Percentiles rank a stretch among this genome's conserved stretches.
These are phyloP conservation scores for Phellopilus nigrolimitatus DNA, from an alignment of 1,284 basidiomycete species.

Conservation along the genomic window DNA sequence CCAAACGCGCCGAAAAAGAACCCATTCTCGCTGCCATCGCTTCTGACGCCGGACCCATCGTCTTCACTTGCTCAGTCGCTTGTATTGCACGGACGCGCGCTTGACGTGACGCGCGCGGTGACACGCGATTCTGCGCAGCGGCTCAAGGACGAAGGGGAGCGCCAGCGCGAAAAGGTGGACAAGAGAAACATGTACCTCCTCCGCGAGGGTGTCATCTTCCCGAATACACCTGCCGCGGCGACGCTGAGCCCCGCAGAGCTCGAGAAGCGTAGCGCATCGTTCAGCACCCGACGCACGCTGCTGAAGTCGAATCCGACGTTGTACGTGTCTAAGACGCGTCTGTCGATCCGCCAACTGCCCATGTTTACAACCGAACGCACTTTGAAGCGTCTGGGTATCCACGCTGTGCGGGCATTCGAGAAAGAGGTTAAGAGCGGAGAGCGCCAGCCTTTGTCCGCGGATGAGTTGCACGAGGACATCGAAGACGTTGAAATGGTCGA, in stretches of 20 bases:
- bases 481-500: constrained; percentile 25
- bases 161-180: constrained; percentile 84
- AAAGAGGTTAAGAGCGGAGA: constrained; percentile 67
- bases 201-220: constrained; percentile 92
- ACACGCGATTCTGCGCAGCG: constrained; percentile 83
- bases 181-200: constrained; percentile 96
- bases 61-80: constrained; percentile 79
- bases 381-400: constrained; percentile 82
- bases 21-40: constrained; percentile 80
- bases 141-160: constrained; percentile 84
- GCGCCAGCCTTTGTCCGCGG: constrained; percentile 60
- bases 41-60: constrained; percentile 94
- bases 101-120: constrained; percentile 89
- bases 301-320: constrained; percentile 90
- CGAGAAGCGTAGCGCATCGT: constrained; percentile 79
- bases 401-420: constrained; percentile 79
- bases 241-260: constrained; percentile 68
- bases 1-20: constrained; percentile 52
- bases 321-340: constrained; percentile 90
- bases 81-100: constrained; percentile 88
- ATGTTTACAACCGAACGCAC: constrained; percentile 86
- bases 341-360: constrained; percentile 91
- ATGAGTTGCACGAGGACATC: constrained; percentile 57
- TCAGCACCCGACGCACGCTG: constrained; percentile 74
- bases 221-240: constrained; percentile 76